Conservation (phyloP, 495 filamentous ascomycete species). For the Oleoguttula mirabilis region DNA sequence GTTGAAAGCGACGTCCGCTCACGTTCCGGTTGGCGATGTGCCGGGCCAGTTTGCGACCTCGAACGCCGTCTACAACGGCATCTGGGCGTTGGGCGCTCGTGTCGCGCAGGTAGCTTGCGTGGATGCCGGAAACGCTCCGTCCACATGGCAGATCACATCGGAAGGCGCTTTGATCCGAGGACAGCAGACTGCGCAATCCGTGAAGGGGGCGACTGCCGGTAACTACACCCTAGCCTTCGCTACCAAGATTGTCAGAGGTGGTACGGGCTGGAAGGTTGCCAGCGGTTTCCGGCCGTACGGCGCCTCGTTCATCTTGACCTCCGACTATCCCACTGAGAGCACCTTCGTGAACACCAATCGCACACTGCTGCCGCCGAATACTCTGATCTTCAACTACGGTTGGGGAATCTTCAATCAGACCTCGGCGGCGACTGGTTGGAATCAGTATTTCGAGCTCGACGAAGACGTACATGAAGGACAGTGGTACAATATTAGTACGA, state of each 20-base stretch:
- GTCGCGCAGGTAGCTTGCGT: conserved; percentile 11
- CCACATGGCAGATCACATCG: conserved; percentile 10
- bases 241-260: conserved; percentile 14
- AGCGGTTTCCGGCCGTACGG: conserved; percentile 2
- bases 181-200: conserved; percentile 6
- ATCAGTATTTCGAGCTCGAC: conserved; percentile 1
- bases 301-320: conserved; percentile 11
- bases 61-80: conserved; percentile 3
- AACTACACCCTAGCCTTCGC: conserved; percentile 19
- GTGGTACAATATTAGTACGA: conserved; percentile 11
- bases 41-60: conserved; percentile 11
- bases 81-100: conserved; percentile 17
- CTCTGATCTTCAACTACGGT: conserved; percentile 9
- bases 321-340: background rate
- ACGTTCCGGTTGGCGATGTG: background rate
- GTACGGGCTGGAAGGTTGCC: conserved; percentile 13
- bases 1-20: conserved; percentile 1
- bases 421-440: background rate
- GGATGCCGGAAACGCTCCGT: conserved; percentile 10
- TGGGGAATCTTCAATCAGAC: conserved; percentile 12
- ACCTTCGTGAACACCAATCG: conserved; percentile 19
- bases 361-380: conserved; percentile 17
- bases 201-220: background rate
- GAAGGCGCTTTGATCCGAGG: conserved; percentile 5
- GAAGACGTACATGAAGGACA: background rate